Conservation (phyloP, 192 early-diverging fungal species). For the Martensiomyces pterosporus region DNA sequence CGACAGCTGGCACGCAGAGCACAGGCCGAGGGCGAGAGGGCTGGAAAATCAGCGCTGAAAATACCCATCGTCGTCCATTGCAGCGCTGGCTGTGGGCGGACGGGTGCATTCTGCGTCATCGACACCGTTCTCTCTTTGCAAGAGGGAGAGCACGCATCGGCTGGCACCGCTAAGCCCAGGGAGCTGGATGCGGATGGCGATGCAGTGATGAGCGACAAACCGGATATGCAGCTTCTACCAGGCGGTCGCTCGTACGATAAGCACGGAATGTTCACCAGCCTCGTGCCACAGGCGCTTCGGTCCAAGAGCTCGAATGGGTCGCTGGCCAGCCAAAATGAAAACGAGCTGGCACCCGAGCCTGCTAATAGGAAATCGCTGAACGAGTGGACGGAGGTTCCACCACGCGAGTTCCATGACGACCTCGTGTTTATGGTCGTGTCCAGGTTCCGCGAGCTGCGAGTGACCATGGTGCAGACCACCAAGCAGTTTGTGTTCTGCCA, state of each 20-base stretch:
- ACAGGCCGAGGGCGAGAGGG: conserved; percentile 22
- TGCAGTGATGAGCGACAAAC: conserved; percentile 7
- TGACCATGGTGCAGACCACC: conserved; percentile 80
- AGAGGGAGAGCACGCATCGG: conserved; percentile 7
- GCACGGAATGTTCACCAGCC: conserved; percentile 17
- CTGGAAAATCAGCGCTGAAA: conserved; percentile 3
- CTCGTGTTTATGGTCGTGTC: conserved; percentile 59
- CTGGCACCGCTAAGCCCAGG: neutral
- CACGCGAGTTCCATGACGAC: conserved; percentile 47
- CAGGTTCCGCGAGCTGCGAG: conserved; percentile 69
- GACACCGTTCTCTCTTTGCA: conserved; percentile 45
- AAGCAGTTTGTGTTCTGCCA: conserved; percentile 83
- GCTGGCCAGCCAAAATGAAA: conserved; percentile 5
- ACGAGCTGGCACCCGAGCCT: neutral
- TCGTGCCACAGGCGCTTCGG: conserved; percentile 35
- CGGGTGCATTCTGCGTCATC: conserved; percentile 77
- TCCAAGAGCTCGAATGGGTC: conserved; percentile 17
- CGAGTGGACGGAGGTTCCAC: conserved; percentile 25
- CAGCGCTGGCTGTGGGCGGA: conserved; percentile 82
- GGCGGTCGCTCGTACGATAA: neutral
- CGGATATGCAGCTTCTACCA: neutral
- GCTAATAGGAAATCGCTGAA: conserved; percentile 23
- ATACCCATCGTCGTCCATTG: conserved; percentile 79
- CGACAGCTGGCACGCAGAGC: conserved; percentile 51
- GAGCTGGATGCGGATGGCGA: conserved; percentile 23